Percentiles rank a stretch among this genome's conserved stretches.
phyloP scores from a whole-genome alignment of 2,329 filamentous ascomycete species.

The Juglanconis sp. region DNA sequence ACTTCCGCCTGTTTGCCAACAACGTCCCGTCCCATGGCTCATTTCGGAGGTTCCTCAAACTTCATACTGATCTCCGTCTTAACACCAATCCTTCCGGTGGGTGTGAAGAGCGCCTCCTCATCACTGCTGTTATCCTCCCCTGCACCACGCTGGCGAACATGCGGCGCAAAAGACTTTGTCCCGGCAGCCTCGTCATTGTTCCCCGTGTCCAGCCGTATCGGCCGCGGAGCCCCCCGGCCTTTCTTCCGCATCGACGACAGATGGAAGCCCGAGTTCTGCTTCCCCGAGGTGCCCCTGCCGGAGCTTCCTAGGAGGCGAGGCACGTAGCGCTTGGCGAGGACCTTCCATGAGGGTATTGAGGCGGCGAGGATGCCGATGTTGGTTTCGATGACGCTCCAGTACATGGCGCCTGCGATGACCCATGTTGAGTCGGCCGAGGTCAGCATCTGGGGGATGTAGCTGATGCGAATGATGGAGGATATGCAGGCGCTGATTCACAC shows the following conservation, averaged over 20 bases:
- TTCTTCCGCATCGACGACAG: slow-evolving; percentile 16
- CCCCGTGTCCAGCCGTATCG: neutral
- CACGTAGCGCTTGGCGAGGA: slow-evolving; percentile 34
- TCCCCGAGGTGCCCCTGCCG: slow-evolving; percentile 15
- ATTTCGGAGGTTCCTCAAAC: neutral
- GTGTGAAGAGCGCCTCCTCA: slow-evolving; percentile 7
- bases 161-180: neutral
- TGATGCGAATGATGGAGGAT: slow-evolving; percentile 44
- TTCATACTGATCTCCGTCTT: slow-evolving; percentile 6
- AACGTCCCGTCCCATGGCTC: neutral
- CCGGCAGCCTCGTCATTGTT: neutral
- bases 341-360: slow-evolving; percentile 34
- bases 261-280: slow-evolving; percentile 7
- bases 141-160: neutral
- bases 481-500: slow-evolving; percentile 36
- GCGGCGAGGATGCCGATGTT: slow-evolving; percentile 35
- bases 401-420: slow-evolving; percentile 38
- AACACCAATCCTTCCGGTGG: slow-evolving; percentile 5
- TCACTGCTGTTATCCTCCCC: neutral
- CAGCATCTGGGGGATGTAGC: slow-evolving; percentile 41
- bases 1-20: neutral
- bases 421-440: slow-evolving; percentile 31
- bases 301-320: slow-evolving; percentile 32
- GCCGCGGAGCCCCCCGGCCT: neutral
- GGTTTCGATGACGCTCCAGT: slow-evolving; percentile 35